Conservation (phyloP, 805 yeast genomes). For the Lipomyces yamanashiensis region DNA sequence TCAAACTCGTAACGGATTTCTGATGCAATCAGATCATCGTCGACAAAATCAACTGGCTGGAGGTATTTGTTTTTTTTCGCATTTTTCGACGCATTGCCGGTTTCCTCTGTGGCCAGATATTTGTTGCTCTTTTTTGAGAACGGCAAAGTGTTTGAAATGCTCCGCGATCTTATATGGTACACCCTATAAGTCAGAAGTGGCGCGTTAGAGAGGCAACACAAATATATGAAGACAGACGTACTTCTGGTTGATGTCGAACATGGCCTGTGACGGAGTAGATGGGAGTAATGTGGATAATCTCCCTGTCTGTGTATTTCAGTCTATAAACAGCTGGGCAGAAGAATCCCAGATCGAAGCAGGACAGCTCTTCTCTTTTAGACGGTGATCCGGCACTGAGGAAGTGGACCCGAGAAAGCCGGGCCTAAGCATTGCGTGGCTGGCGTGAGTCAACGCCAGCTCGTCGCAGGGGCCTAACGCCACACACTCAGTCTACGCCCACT, state of each 20-base stretch:
- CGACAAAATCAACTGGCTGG: constrained; percentile 17
- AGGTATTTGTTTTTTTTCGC: constrained; percentile 19
- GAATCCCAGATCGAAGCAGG: no score
- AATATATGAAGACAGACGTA: background rate
- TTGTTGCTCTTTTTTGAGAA: constrained; percentile 6
- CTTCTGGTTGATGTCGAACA: constrained; percentile 1
- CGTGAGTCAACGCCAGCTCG: background rate
- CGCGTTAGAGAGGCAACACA: background rate
- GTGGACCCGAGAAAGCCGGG: background rate
- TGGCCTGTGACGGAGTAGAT: background rate
- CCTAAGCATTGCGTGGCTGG: background rate
- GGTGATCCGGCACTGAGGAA: no score
- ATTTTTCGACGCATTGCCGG: background rate
- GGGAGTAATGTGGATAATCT: no score
- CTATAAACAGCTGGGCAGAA: no score
- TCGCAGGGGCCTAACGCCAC: constrained; percentile 11
- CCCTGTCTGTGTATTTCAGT: no score
- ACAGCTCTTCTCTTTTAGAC: no score
- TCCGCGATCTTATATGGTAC: constrained; percentile 4
- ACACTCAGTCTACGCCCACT: background rate
- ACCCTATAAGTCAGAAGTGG: background rate
- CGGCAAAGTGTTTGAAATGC: background rate
- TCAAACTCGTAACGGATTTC: constrained; percentile 20
- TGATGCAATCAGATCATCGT: constrained; percentile 6
- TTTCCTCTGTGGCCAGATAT: constrained; percentile 9